Conservation (phyloP, 257 asterid species). For the Striga asiatica region DNA sequence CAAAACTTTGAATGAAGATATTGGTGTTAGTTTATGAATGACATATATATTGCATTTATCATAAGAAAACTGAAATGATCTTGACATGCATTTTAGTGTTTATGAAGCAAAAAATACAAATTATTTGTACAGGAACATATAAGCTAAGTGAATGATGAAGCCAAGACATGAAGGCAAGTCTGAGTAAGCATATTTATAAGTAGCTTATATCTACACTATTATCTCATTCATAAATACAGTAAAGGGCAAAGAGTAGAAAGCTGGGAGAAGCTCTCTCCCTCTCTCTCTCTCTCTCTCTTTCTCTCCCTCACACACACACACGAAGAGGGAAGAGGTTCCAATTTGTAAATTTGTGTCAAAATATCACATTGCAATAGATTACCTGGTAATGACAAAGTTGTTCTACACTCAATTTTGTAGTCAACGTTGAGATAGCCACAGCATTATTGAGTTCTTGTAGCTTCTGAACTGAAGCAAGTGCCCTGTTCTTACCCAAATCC, state of each 20-base stretch:
- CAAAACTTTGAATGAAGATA: not conserved
- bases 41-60: no score
- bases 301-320: no score
- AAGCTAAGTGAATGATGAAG: not conserved
- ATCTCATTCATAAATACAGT: no score
- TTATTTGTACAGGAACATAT: not conserved
- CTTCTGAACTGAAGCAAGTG: constrained; percentile 75
- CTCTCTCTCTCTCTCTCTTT: no score
- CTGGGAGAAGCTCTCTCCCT: not conserved
- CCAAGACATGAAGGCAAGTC: not conserved
- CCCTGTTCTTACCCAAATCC: constrained; percentile 86
- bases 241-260: not conserved
- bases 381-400: constrained; percentile 78
- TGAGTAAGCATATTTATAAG: no score
- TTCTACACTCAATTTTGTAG: constrained; percentile 57
- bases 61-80: no score
- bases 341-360: not conserved
- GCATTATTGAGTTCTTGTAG: constrained; percentile 90
- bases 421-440: constrained; percentile 55
- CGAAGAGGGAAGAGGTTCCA: not conserved
- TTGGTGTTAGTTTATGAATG: no score
- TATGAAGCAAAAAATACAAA: not conserved
- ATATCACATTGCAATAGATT: not conserved
- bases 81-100: not conserved
- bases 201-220: no score